Evolutionary conservation across 2,329 filamentous ascomycete species (phyloP).

Genomic region (Colletotrichum agaves): DNA sequence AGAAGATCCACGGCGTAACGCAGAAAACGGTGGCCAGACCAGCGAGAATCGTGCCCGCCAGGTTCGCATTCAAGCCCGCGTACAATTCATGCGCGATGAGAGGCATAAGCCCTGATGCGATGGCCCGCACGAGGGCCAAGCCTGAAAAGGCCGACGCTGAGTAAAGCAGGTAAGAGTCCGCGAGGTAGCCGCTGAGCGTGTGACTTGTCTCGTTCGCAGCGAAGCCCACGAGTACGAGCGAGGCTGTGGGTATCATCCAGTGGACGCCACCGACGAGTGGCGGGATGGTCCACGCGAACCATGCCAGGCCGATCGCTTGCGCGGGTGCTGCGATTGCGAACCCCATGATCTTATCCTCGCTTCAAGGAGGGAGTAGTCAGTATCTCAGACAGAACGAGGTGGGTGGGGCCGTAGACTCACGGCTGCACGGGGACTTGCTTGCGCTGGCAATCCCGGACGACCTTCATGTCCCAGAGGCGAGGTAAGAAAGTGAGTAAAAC

Average conservation of each 20-base stretch:
- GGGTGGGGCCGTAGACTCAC: conserved; percentile 23
- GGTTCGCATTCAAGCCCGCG: conserved; percentile 39
- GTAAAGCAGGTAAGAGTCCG: conserved; percentile 42
- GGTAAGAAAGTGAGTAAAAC: conserved; percentile 53
- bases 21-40: conserved; percentile 39
- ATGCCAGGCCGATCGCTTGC: conserved; percentile 56
- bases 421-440: conserved; percentile 38
- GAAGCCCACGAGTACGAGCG: conserved; percentile 57
- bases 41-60: conserved; percentile 41
- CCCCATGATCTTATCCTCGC: conserved; percentile 44
- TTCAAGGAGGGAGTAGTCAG: conserved; percentile 4
- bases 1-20: conserved; percentile 39
- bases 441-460: conserved; percentile 38
- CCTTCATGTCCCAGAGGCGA: conserved; percentile 51
- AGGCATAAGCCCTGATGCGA: conserved; percentile 42
- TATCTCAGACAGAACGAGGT: neutral
- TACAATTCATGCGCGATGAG: conserved; percentile 42
- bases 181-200: conserved; percentile 42
- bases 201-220: conserved; percentile 53
- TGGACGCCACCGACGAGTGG: conserved; percentile 46
- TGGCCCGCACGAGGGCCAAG: conserved; percentile 41
- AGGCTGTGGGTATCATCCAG: conserved; percentile 53
- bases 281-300: conserved; percentile 59
- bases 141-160: conserved; percentile 43
- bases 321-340: conserved; percentile 56